These are phyloP conservation scores for Yarrowia phangngaensis DNA, from an alignment of 805 yeast species.

Conservation along the genomic window DNA sequence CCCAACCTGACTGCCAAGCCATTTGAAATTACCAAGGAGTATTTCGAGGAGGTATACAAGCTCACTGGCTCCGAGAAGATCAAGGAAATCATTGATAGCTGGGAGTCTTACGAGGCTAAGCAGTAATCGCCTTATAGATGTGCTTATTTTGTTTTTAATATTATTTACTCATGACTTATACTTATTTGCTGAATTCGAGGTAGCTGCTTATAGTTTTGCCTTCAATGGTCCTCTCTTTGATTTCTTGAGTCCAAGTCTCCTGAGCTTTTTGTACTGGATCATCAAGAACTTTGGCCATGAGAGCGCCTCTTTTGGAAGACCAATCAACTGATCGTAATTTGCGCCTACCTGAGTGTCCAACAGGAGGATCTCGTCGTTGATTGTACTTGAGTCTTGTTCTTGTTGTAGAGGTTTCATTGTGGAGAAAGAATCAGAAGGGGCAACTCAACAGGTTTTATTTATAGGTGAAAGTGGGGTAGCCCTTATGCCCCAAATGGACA, in stretches of 20 bases:
- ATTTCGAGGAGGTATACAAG: conserved; percentile 91
- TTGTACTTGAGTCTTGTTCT: not conserved
- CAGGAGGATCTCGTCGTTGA: not conserved
- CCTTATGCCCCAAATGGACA: no score
- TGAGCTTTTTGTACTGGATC: conserved; percentile 6
- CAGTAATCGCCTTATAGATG: no score
- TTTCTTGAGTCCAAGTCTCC: not conserved
- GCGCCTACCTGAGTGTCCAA: conserved; percentile 17
- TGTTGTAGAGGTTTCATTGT: not conserved
- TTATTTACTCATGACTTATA: conserved; percentile 5
- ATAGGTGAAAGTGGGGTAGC: no score
- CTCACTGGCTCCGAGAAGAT: conserved; percentile 90
- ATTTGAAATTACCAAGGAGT: conserved; percentile 90
- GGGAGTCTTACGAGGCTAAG: conserved; percentile 71
- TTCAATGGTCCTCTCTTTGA: not conserved
- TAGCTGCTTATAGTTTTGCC: conserved; percentile 2
- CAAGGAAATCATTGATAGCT: conserved; percentile 84
- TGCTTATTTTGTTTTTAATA: conserved; percentile 5
- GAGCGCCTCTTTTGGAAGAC: not conserved
- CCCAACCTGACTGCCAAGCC: conserved; percentile 99
- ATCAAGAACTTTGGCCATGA: conserved; percentile 13
- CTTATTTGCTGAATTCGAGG: no score
- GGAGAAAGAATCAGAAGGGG: not conserved
- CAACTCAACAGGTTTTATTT: no score
- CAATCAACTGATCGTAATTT: conserved; percentile 5